phyloP scores from a whole-genome alignment of 1,284 basidiomycete species.

The Puccinia coronata region DNA sequence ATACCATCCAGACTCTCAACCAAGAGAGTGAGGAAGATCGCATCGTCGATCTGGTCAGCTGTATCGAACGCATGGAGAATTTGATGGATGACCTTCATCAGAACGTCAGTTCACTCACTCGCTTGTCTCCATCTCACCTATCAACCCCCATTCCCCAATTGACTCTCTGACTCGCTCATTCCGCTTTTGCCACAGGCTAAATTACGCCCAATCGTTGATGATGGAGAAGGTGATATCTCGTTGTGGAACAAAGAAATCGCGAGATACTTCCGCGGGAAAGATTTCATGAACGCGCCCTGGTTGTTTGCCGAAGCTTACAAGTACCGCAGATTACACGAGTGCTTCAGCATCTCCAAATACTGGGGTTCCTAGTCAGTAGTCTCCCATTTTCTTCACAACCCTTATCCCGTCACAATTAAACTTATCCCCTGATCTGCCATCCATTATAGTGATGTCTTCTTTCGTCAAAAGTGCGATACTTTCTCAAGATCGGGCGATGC shows the following conservation, averaged over 20 bases:
- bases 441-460: conserved; percentile 60
- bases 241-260: conserved; percentile 96
- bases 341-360: conserved; percentile 87
- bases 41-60: conserved; percentile 80
- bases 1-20: conserved; percentile 85
- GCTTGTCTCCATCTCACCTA: conserved; percentile 23
- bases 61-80: conserved; percentile 67
- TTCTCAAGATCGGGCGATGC: conserved; percentile 89
- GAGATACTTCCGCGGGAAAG: conserved; percentile 89
- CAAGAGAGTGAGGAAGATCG: conserved; percentile 78
- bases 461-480: conserved; percentile 73
- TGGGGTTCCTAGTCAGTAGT: conserved; percentile 66
- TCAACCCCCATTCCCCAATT: conserved; percentile 66
- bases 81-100: conserved; percentile 61
- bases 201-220: conserved; percentile 82
- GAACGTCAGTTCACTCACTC: conserved; percentile 54
- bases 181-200: conserved; percentile 66
- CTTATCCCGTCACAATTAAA: neutral
- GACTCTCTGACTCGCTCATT: conserved; percentile 66
- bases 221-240: conserved; percentile 88
- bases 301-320: conserved; percentile 97
- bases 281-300: conserved; percentile 92
- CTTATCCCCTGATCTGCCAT: conserved; percentile 48
- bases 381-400: conserved; percentile 59
- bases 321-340: conserved; percentile 81